phyloP scores from a whole-genome alignment of 805 yeast species.

The Ogataea pini region DNA sequence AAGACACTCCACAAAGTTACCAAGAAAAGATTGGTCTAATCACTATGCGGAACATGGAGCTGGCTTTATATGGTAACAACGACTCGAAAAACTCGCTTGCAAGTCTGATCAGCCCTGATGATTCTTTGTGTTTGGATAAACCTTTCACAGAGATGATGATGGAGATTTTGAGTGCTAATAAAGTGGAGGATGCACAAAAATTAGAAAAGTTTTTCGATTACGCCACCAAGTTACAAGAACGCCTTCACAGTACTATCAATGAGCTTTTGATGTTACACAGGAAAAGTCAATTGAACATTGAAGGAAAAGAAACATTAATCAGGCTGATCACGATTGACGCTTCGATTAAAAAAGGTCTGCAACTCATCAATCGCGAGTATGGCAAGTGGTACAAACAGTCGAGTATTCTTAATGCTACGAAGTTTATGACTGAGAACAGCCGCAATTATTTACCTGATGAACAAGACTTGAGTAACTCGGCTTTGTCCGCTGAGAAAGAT shows the following conservation, averaged over 20 bases:
- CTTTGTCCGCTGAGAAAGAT: conserved; percentile 10
- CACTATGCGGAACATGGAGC: conserved; percentile 81
- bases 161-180: conserved; percentile 21
- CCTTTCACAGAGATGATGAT: conserved; percentile 27
- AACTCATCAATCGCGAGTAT: conserved; percentile 27
- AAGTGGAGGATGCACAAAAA: conserved; percentile 18
- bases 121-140: neutral
- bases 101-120: conserved; percentile 2
- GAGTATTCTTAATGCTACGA: neutral
- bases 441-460: neutral
- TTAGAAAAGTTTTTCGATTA: conserved; percentile 38
- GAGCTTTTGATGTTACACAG: conserved; percentile 60
- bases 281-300: conserved; percentile 53
- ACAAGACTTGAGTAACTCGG: conserved; percentile 1
- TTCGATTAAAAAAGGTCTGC: conserved; percentile 59
- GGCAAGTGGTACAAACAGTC: conserved; percentile 10
- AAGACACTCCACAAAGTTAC: conserved; percentile 57
- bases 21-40: conserved; percentile 75
- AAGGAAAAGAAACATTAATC: conserved; percentile 75
- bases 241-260: conserved; percentile 51
- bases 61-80: conserved; percentile 40
- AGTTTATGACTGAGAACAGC: conserved; percentile 13
- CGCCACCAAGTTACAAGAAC: conserved; percentile 40
- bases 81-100: conserved; percentile 3
- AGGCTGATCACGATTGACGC: conserved; percentile 70